These are phyloP conservation scores for Aspergillus kassunensis DNA, from an alignment of 495 filamentous ascomycete species.

Conservation along the genomic window DNA sequence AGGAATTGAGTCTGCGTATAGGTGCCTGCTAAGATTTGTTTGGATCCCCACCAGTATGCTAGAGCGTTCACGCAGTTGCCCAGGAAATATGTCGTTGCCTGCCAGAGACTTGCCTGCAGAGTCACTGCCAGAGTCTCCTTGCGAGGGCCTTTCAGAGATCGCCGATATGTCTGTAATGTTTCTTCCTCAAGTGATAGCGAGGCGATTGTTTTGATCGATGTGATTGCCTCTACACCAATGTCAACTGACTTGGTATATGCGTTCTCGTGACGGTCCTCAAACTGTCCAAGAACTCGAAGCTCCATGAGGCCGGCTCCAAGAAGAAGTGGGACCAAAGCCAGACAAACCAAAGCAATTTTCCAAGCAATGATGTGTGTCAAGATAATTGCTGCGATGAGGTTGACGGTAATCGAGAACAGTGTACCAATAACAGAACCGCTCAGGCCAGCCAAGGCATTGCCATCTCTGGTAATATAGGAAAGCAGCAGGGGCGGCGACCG, in stretches of 20 bases:
- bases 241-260: constrained; percentile 48
- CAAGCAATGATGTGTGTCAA: constrained; percentile 43
- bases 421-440: constrained; percentile 42
- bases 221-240: constrained; percentile 49
- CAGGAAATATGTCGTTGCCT: constrained; percentile 50
- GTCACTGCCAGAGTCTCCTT: constrained; percentile 48
- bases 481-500: constrained; percentile 45
- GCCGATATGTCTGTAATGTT: constrained; percentile 27
- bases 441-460: constrained; percentile 46
- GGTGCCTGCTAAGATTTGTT: constrained; percentile 51
- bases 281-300: constrained; percentile 46
- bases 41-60: constrained; percentile 68
- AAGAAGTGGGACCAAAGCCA: constrained; percentile 39
- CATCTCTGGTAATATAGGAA: constrained; percentile 48
- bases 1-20: constrained; percentile 60
- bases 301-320: constrained; percentile 50
- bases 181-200: constrained; percentile 45
- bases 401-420: constrained; percentile 44
- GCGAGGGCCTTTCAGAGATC: constrained; percentile 36
- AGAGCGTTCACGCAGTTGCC: constrained; percentile 57
- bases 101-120: constrained; percentile 47
- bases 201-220: constrained; percentile 52
- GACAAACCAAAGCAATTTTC: constrained; percentile 38
- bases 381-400: constrained; percentile 41
- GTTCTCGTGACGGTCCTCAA: constrained; percentile 56